Percentiles rank a stretch among this genome's conserved stretches.
These are phyloP conservation scores for Colletotrichum camelliae DNA, from an alignment of 2,329 filamentous ascomycete species.

Conservation along the genomic window DNA sequence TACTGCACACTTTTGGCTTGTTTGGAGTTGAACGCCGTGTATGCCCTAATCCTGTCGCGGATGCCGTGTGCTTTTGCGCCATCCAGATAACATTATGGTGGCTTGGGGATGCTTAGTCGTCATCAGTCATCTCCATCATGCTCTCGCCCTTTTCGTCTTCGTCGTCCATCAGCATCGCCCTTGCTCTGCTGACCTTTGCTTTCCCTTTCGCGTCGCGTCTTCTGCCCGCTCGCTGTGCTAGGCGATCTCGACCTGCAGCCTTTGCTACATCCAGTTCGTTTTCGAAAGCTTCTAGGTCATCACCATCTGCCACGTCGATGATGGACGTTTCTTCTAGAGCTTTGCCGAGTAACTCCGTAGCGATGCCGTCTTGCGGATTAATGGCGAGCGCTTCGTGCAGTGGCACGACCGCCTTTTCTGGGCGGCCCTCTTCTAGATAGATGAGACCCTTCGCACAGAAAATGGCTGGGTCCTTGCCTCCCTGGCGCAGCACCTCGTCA, in stretches of 20 bases:
- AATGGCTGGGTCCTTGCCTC: slow-evolving; percentile 78
- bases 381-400: slow-evolving; percentile 86
- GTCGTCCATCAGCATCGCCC: slow-evolving; percentile 37
- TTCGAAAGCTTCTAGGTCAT: slow-evolving; percentile 57
- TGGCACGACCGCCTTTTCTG: slow-evolving; percentile 79
- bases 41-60: background rate
- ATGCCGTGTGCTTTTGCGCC: background rate
- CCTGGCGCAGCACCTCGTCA: slow-evolving; percentile 83
- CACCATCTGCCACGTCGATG: slow-evolving; percentile 48
- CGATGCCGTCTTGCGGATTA: slow-evolving; percentile 79
- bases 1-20: background rate
- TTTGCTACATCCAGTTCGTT: slow-evolving; percentile 53
- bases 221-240: slow-evolving; percentile 33
- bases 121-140: slow-evolving; percentile 64
- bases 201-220: slow-evolving; percentile 48
- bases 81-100: background rate
- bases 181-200: slow-evolving; percentile 43
- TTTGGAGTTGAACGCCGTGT: background rate
- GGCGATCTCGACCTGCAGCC: slow-evolving; percentile 43
- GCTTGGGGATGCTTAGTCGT: slow-evolving; percentile 39
- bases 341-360: slow-evolving; percentile 77
- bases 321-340: slow-evolving; percentile 68
- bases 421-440: slow-evolving; percentile 75
- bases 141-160: slow-evolving; percentile 46
- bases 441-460: slow-evolving; percentile 87